Conservation (phyloP, 805 yeast genomes). For the Ogataea neopini region DNA sequence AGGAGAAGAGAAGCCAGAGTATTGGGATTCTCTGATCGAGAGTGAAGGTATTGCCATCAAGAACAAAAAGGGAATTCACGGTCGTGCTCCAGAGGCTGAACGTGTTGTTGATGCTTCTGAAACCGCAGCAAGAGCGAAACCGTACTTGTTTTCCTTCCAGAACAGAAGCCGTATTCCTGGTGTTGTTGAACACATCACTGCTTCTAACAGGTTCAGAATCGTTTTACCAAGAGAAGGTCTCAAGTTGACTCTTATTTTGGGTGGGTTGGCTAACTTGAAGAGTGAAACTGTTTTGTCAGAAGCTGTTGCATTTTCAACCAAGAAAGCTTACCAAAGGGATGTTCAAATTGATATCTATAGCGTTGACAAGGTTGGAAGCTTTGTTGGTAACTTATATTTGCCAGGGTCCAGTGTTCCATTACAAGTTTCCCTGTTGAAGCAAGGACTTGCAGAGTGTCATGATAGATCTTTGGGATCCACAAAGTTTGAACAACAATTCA, state of each 20-base stretch:
- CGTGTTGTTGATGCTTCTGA: conserved; percentile 81
- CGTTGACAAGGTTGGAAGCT: conserved; percentile 77
- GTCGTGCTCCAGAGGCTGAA: conserved; percentile 57
- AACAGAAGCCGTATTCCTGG: conserved; percentile 66
- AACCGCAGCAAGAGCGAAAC: conserved; percentile 65
- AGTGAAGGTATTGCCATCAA: conserved; percentile 61
- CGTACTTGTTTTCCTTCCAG: conserved; percentile 68
- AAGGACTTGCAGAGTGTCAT: conserved; percentile 67
- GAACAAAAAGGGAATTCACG: conserved; percentile 61
- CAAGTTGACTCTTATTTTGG: conserved; percentile 68
- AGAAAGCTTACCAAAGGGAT: conserved; percentile 66
- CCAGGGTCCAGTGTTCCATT: conserved; percentile 54
- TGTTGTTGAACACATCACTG: conserved; percentile 68
- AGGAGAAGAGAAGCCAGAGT: conserved; percentile 66
- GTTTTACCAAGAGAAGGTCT: conserved; percentile 70
- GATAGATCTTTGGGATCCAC: conserved; percentile 63
- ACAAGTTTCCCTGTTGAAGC: conserved; percentile 55
- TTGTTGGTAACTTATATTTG: conserved; percentile 67
- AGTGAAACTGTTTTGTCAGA: conserved; percentile 40
- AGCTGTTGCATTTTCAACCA: conserved; percentile 55
- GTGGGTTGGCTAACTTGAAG: conserved; percentile 60
- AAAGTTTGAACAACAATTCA: conserved; percentile 52
- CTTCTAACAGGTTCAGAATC: conserved; percentile 68
- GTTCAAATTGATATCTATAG: conserved; percentile 68
- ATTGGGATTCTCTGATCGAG: conserved; percentile 78